Conservation (phyloP, 2,329 filamentous ascomycete species). For the Colletotrichum tabaci region DNA sequence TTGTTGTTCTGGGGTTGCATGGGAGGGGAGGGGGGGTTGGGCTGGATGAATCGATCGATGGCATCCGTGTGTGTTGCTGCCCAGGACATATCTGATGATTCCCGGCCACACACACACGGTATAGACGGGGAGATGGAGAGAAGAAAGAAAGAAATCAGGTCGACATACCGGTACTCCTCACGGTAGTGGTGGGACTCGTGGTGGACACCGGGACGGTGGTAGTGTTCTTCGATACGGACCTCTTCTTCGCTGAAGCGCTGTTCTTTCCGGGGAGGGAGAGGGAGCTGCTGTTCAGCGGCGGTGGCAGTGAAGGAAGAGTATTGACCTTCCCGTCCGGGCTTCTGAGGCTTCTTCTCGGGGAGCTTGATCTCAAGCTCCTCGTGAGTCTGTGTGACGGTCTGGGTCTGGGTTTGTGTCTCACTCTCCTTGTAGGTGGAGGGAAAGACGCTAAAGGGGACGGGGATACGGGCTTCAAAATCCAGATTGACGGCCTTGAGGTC, state of each 20-base stretch:
- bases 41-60: conserved; percentile 24
- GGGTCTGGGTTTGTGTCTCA: conserved; percentile 56
- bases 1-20: conserved; percentile 30
- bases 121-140: conserved; percentile 31
- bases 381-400: conserved; percentile 73
- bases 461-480: conserved; percentile 99
- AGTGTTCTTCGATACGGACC: conserved; percentile 83
- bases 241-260: conserved; percentile 84
- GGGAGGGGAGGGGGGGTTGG: conserved; percentile 27
- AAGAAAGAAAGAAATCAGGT: conserved; percentile 15
- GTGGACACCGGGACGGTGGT: conserved; percentile 79
- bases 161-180: conserved; percentile 69
- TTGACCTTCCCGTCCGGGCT: conserved; percentile 99
- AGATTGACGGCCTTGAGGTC: conserved; percentile 89
- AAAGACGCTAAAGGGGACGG: conserved; percentile 99
- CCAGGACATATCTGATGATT: conserved; percentile 2
- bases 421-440: conserved; percentile 91
- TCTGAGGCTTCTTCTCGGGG: conserved; percentile 64
- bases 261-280: conserved; percentile 65
- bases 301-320: conserved; percentile 80
- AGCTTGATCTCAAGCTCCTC: conserved; percentile 92
- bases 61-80: neutral
- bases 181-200: conserved; percentile 64
- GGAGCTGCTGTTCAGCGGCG: conserved; percentile 69
- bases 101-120: conserved; percentile 5